These are phyloP conservation scores for Austroboletus festivus DNA, from an alignment of 768 basidiomycete species.

Conservation along the genomic window DNA sequence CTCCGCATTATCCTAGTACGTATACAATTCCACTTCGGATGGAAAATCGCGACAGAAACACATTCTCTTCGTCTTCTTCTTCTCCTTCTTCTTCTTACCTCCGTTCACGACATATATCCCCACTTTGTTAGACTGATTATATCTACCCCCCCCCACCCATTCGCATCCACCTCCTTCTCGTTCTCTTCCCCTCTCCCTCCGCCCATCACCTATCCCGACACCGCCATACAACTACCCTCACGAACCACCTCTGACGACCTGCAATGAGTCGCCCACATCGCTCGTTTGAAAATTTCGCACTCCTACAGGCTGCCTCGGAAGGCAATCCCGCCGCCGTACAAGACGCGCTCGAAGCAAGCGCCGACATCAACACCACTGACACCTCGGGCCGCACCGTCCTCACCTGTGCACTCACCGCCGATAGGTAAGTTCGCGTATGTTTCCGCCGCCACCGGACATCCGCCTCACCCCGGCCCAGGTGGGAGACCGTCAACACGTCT, in stretches of 20 bases:
- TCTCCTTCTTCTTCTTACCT: conserved; percentile 8
- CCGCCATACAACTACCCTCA: conserved; percentile 14
- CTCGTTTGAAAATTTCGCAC: conserved; percentile 39
- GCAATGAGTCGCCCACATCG: conserved; percentile 37
- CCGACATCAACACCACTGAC: conserved; percentile 68
- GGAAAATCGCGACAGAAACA: conserved; percentile 22
- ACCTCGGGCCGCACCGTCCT: conserved; percentile 57
- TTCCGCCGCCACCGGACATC: conserved; percentile 5
- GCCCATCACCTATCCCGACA: too few relatives aligned
- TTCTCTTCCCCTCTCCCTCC: conserved; percentile 2
- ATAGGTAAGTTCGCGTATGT: conserved; percentile 46
- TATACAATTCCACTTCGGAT: conserved; percentile 18
- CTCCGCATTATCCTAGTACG: conserved; percentile 30
- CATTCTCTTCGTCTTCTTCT: not conserved
- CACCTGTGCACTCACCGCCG: conserved; percentile 69
- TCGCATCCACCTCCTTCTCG: not conserved
- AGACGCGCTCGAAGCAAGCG: conserved; percentile 53
- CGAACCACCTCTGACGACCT: conserved; percentile 28
- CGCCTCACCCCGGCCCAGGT: conserved; percentile 39
- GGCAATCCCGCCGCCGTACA: conserved; percentile 55
- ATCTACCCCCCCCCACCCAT: conserved; percentile 21
- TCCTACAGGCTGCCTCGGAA: conserved; percentile 54
- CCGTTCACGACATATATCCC: too few relatives aligned
- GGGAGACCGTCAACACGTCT: conserved; percentile 66
- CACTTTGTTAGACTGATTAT: conserved; percentile 12